Evolutionary conservation across 1,284 basidiomycete species (phyloP), one percentile per base, ranked within the genome.

Genomic region (Stereum hirsutum): DNA sequence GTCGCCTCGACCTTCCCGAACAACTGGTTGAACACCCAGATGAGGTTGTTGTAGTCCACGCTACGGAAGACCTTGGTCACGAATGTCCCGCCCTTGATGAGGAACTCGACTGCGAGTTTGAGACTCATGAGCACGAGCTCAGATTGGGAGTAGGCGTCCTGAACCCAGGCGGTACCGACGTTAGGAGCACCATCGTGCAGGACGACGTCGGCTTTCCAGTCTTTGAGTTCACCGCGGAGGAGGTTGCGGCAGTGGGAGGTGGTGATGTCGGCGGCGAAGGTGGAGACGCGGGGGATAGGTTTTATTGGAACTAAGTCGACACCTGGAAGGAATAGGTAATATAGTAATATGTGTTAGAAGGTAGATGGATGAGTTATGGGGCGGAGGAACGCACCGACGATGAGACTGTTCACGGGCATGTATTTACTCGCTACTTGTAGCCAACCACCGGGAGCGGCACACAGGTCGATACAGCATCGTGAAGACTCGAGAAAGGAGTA

Each of bases 121-220:
- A 99, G 70, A 60, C 88, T 89, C 78, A 91, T 94, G 46, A 99
- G 75, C 45, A 97, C 95, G 47, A 99, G 84, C 64, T 99, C 96
- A 39, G 91, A 91, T 61, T 99, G 96, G 48, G 83, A 84, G 69
- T 95, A 99, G 1, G 96, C 96, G 66, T 99, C 96, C 63, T 99
- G 96, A 47, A 99, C 81, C 96, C 96, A 99, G 11, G 96, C 96
- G 21, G 93, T 90, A 74, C 96, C 96, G 63, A 99, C 96, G 62
- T 99, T 99, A 33, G 96, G 96, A 33, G 96, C 96, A 73, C 96
- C 96, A 65, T 99, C 96, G 64, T 99, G 96, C 44, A 99, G 77
- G n/a, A 99, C 94, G 44, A 99, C 80, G 61, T 99, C 96, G n/a
- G 96, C 96, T 65, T 94, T 96, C 95, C 96, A 99, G 63, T 98